Base-by-base conservation (phyloP, 2,329 filamentous ascomycete genomes). In the Sporothrix mexicana region DNA sequence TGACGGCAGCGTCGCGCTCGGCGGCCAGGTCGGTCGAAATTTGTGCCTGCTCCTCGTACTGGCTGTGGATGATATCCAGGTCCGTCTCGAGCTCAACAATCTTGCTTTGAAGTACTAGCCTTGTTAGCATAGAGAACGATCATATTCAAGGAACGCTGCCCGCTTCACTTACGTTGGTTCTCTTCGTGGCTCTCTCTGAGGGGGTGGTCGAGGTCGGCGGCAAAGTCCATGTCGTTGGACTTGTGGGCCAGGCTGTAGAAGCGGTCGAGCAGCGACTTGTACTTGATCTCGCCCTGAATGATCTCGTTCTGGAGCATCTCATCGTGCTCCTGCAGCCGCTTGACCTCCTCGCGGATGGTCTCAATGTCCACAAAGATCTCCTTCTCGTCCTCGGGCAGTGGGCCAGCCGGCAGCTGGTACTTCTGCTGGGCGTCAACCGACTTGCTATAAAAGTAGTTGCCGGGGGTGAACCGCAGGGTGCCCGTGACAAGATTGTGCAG, bases 311-410 rank as follows among this genome's bases (percentile, higher is more conserved):
- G 76, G 23, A 77, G 76, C 76, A 77, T 77, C 74, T 77, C 75
- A 59, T 77, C 74, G 66, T 77, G 75, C 64, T 77, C 76, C 71
- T 76, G 75, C 61, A 77, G 74, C 12, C 74, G 74, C 15, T 73
- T 69, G 5, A 79, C 78, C 78, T 82, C 71, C 57, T 82, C 69
- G 75, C 79, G 70, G 77, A 80, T 69, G 76, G 81, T 72, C 74
- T 82, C 72, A 77, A 82, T 73, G 79, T 81, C 74, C 78, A 83
- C 75, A 72, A 77, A 76, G 17, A 77, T 77, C 67, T 76, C 73
- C 62, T 73, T 73, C 59, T 77, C 76, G 70, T 77, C 76, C 0
- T 74, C 72, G 0, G 76, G 75, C 2, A 76, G 2, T 0, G 45
- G 71, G 1, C 72, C 76, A 0, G 75, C 47, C 23, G 74, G 75